phyloP scores from a whole-genome alignment of 805 yeast species.

The Priceomyces medius region DNA sequence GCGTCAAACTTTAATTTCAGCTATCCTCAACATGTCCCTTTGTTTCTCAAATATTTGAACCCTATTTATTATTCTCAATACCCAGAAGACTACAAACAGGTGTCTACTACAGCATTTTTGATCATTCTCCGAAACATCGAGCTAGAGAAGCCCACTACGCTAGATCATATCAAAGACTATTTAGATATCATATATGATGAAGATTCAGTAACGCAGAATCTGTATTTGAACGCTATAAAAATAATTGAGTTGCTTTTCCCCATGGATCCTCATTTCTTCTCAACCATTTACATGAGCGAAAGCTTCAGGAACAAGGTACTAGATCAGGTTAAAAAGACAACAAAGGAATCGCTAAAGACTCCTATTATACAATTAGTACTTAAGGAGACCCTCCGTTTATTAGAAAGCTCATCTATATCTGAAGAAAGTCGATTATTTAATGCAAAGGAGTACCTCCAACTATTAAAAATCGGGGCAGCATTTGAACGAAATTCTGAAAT shows the following conservation, averaged over 20 bases:
- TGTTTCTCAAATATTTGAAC: constrained; percentile 17
- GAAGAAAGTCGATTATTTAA: constrained; percentile 50
- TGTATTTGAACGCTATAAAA: constrained; percentile 21
- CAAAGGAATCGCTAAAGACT: constrained; percentile 6
- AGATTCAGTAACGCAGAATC: constrained; percentile 4
- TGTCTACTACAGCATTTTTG: constrained; percentile 18
- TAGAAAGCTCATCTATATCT: constrained; percentile 45
- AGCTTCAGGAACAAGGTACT: constrained; percentile 16
- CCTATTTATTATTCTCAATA: constrained; percentile 10
- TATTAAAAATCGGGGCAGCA: constrained; percentile 37
- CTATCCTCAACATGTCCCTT: constrained; percentile 19
- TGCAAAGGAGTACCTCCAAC: constrained; percentile 41
- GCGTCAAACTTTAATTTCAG: constrained; percentile 17
- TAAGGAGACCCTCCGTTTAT: constrained; percentile 17
- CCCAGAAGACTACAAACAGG: constrained; percentile 9
- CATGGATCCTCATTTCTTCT: constrained; percentile 21
- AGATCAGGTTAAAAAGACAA: constrained; percentile 11
- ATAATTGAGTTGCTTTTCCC: constrained; percentile 27
- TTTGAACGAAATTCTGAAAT: constrained; percentile 15
- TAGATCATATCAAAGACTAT: constrained; percentile 18
- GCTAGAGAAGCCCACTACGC: constrained; percentile 12
- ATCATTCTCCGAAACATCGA: constrained; percentile 22
- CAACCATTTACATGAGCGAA: constrained; percentile 21
- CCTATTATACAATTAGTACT: constrained; percentile 7
- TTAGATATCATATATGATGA: constrained; percentile 18